A percentile compares a stretch with the other conserved stretches of the same genome.
Evolutionary conservation across 352 stramenopile species (phyloP).

Genomic region (Phytophthora pini): DNA sequence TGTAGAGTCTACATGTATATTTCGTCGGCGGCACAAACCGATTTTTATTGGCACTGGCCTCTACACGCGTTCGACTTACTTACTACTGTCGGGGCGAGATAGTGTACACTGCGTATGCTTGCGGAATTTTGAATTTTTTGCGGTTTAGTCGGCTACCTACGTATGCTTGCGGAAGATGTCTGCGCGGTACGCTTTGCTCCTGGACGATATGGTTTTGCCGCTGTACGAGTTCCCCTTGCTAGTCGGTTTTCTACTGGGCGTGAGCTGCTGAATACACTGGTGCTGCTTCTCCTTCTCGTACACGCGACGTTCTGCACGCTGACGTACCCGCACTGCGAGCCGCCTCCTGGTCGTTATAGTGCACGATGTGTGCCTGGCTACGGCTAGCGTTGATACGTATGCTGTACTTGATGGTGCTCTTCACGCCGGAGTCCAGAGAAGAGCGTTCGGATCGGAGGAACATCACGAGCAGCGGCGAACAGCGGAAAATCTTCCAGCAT

Average conservation of each 20-base stretch:
- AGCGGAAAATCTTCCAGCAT: conserved; percentile 48
- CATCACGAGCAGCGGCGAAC: conserved; percentile 41
- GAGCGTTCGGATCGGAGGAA: conserved; percentile 56
- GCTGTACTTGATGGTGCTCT: conserved; percentile 72
- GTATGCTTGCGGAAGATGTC: conserved; percentile 19
- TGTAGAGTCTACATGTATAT: too few relatives aligned
- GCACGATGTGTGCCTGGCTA: conserved; percentile 71
- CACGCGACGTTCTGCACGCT: conserved; percentile 69
- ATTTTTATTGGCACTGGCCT: too few relatives aligned
- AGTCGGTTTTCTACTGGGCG: conserved; percentile 36
- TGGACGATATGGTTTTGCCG: conserved; percentile 51
- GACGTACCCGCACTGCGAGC: conserved; percentile 37
- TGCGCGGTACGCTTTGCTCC: conserved; percentile 61
- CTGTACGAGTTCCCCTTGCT: conserved; percentile 44
- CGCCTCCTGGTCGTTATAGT: conserved; percentile 71
- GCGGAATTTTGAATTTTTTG: conserved; percentile 23
- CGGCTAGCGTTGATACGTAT: conserved; percentile 82
- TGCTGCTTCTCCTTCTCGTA: conserved; percentile 75
- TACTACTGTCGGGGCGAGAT: conserved; percentile 28
- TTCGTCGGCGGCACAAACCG: too few relatives aligned
- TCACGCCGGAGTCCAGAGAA: conserved; percentile 80
- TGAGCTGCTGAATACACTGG: conserved; percentile 59
- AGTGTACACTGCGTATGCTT: conserved; percentile 42
- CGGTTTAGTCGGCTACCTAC: too few relatives aligned
- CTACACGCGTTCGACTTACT: conserved; percentile 23